Base-by-base conservation (phyloP, 768 basidiomycete genomes). In the Kondoa malvinella region DNA sequence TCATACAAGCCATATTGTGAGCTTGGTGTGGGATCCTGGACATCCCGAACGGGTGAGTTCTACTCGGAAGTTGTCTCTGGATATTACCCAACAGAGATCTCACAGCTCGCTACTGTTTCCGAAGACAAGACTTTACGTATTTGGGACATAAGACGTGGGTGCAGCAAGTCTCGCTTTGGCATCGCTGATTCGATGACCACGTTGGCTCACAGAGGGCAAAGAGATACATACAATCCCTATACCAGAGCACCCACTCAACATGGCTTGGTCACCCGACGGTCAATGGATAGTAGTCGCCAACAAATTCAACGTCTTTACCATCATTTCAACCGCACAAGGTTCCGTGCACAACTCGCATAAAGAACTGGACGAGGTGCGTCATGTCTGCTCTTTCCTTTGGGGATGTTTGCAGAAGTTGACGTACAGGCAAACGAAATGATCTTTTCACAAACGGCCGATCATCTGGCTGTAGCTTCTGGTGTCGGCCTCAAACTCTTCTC, bases 361-460 rank as follows among this genome's bases (percentile, higher is more conserved):
- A 32, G 61, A 63, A 33, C 31, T n/a, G 8, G 61, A 63, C 30
- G 61, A 63, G 61, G 61, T 63, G 27, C 3, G 61, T 27, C 61
- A 63, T 8, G 12, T 34, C n/a, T 12, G 3, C 32, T 33, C 15
- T 29, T 29, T 63, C 61, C 29, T 27, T 21, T 8, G 3, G 29
- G 17, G 3, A 3, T 63, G 26, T 29, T 27, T 15, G 33, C 21
- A 4, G 30, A 59, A 29, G 25, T 4, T 31, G 27, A 14, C 25
- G 14, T 59, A 14, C 58, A 63, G 61, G 61, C 61, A 3, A 63
- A 63, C 61, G 61, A 63, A 33, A 63, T 63, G 61, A 27, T 34
- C 3, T 63, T 63, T 29, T 31, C 29, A 17, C 61, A 33, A 17
- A 63, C 16, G 3, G n/a, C 61, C 3, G 30, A 3, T 31, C 27